Conservation (phyloP, 2,329 filamentous ascomycete genomes). For the Sporothrix dimorphospora region DNA sequence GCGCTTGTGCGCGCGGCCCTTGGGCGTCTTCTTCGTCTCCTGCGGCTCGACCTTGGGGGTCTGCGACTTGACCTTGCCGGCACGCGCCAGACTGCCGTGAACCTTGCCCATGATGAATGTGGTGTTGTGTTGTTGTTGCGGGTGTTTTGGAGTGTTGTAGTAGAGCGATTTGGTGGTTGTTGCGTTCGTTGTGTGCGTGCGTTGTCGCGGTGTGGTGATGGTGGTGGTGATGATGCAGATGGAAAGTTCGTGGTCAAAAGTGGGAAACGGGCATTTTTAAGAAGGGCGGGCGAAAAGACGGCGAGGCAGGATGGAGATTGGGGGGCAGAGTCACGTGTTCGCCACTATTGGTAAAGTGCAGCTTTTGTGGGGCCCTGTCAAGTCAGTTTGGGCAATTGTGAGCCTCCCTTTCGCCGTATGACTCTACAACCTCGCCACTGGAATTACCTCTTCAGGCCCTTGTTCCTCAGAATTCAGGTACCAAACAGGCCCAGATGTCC, state of each 20-base stretch:
- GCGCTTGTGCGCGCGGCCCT: conserved; percentile 97
- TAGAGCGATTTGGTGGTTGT: neutral
- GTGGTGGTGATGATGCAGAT: neutral
- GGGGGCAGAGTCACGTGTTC: conserved; percentile 15
- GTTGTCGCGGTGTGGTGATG: too few species aligned
- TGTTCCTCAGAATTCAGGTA: conserved; percentile 13
- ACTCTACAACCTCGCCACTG: conserved; percentile 12
- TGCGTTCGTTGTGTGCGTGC: neutral
- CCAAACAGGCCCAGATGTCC: neutral
- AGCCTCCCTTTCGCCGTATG: conserved; percentile 13
- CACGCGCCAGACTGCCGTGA: conserved; percentile 35
- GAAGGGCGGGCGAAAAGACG: neutral
- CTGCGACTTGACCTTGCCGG: conserved; percentile 96
- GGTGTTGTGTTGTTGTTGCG: conserved; percentile 1
- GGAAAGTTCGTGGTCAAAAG: neutral
- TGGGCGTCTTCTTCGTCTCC: conserved; percentile 96
- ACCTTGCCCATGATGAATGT: conserved; percentile 35
- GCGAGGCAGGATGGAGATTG: neutral
- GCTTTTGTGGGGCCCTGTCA: neutral
- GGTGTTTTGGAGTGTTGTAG: neutral
- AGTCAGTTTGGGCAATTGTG: neutral
- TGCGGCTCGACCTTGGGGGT: conserved; percentile 87
- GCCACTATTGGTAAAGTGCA: neutral
- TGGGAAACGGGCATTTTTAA: conserved; percentile 1
- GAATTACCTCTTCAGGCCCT: neutral